Evolutionary conservation across 2,329 filamentous ascomycete genomes (phyloP).

Genomic region (Sporothrix phasma): DNA sequence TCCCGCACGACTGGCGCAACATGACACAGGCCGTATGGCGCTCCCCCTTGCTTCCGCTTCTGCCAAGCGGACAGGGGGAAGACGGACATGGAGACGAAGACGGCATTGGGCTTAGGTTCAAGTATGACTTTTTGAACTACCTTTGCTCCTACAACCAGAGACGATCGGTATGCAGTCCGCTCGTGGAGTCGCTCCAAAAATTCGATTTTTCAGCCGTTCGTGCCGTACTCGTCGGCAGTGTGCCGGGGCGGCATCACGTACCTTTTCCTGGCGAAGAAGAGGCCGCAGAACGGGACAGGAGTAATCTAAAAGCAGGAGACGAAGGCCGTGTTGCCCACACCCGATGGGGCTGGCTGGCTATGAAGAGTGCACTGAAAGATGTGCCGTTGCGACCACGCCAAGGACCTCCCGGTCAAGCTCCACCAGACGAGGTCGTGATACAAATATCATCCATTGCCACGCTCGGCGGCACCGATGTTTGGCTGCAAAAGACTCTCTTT

Average conservation of each 20-base stretch:
- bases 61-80: conserved; percentile 13
- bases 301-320: background rate
- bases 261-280: conserved; percentile 26
- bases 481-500: conserved; percentile 60
- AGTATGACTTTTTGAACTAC: conserved; percentile 64
- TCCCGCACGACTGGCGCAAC: conserved; percentile 75
- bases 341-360: conserved; percentile 66
- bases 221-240: conserved; percentile 67
- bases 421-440: conserved; percentile 41
- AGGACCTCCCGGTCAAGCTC: conserved; percentile 2
- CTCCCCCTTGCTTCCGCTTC: conserved; percentile 57
- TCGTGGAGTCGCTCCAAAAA: conserved; percentile 46
- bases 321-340: conserved; percentile 29
- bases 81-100: conserved; percentile 9
- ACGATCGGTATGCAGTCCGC: conserved; percentile 39
- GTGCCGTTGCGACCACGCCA: conserved; percentile 36
- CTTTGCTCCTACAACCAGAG: conserved; percentile 56
- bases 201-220: conserved; percentile 63
- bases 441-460: conserved; percentile 79
- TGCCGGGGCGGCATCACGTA: conserved; percentile 56
- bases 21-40: conserved; percentile 79
- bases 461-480: conserved; percentile 58
- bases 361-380: conserved; percentile 48
- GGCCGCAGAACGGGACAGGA: background rate
- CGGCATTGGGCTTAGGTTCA: conserved; percentile 45